A percentile compares a stretch with the other conserved stretches of the same genome.
Evolutionary conservation across 2,329 filamentous ascomycete species (phyloP).

Genomic region (Aspergillaceae sp.): DNA sequence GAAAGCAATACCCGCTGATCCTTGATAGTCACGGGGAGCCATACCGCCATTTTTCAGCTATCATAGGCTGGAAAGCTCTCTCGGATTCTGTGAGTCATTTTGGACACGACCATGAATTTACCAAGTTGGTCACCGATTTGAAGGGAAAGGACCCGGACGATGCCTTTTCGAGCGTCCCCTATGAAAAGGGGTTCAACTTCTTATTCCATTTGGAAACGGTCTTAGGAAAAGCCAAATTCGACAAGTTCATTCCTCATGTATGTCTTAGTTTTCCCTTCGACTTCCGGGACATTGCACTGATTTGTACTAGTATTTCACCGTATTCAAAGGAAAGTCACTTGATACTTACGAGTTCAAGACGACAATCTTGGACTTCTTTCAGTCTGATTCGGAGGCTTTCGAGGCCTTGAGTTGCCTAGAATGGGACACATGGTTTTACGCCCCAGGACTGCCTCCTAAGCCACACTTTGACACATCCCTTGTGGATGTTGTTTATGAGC

Average conservation of each 20-base stretch:
- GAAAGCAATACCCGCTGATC: conserved; percentile 1
- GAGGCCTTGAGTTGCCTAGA: conserved; percentile 64
- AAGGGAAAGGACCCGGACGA: conserved; percentile 92
- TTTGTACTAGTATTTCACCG: conserved; percentile 61
- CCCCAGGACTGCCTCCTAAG: conserved; percentile 80
- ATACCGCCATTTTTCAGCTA: conserved; percentile 86
- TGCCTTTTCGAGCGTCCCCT: conserved; percentile 84
- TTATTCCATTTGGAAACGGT: conserved; percentile 83
- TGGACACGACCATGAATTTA: conserved; percentile 82
- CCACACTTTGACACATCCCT: conserved; percentile 83
- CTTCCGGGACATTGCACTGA: conserved; percentile 2
- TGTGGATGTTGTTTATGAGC: conserved; percentile 72
- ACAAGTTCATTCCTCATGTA: conserved; percentile 83
- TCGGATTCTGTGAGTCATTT: conserved; percentile 70
- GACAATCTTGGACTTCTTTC: conserved; percentile 79
- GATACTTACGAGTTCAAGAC: conserved; percentile 92
- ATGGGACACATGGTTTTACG: conserved; percentile 85
- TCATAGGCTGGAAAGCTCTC: conserved; percentile 90
- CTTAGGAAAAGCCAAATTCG: conserved; percentile 76
- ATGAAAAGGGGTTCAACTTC: conserved; percentile 95
- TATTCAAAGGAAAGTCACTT: conserved; percentile 75
- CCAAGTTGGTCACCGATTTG: conserved; percentile 78
- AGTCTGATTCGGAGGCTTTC: conserved; percentile 51
- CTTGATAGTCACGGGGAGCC: conserved; percentile 62
- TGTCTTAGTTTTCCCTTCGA: conserved; percentile 4